Evolutionary conservation across 768 basidiomycete species (phyloP).

Genomic region (Lenzites betulinus): DNA sequence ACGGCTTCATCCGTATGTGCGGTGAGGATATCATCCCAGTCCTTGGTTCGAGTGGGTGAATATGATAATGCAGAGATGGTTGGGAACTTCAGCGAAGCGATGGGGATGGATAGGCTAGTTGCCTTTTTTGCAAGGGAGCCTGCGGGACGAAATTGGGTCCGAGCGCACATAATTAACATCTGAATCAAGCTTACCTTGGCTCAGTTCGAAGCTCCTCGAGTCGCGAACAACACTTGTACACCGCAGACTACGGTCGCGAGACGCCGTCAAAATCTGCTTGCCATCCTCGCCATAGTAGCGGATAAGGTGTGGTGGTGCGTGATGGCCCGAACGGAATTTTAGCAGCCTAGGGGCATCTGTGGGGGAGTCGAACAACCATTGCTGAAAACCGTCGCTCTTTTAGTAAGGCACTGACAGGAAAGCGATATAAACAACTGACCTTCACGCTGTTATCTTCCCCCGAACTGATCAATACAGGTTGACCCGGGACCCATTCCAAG

Average conservation of each 20-base stretch:
- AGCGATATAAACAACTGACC: constrained; percentile 44
- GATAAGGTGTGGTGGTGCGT: constrained; percentile 86
- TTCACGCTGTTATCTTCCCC: constrained; percentile 96
- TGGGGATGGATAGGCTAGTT: constrained; percentile 70
- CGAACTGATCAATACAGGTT: constrained; percentile 86
- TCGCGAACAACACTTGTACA: constrained; percentile 94
- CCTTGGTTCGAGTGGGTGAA: constrained; percentile 80
- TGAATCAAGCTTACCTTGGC: constrained; percentile 63
- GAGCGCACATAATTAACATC: background rate
- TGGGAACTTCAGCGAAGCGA: constrained; percentile 83
- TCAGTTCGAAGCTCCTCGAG: constrained; percentile 91
- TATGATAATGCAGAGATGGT: constrained; percentile 77
- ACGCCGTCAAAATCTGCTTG: constrained; percentile 88
- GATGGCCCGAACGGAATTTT: constrained; percentile 92
- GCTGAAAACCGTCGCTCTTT: constrained; percentile 47
- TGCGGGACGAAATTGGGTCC: constrained; percentile 33
- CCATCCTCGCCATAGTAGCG: constrained; percentile 98
- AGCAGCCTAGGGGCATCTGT: constrained; percentile 82
- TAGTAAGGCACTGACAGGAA: background rate
- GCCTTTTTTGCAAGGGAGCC: constrained; percentile 87
- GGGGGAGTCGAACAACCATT: constrained; percentile 97
- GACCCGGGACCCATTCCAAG: constrained; percentile 90
- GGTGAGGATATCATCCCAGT: constrained; percentile 98
- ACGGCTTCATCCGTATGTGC: constrained; percentile 81
- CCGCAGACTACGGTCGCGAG: constrained; percentile 84